These are phyloP conservation scores for Xylaria venustula DNA, from an alignment of 495 filamentous ascomycete genomes.

Conservation along the genomic window DNA sequence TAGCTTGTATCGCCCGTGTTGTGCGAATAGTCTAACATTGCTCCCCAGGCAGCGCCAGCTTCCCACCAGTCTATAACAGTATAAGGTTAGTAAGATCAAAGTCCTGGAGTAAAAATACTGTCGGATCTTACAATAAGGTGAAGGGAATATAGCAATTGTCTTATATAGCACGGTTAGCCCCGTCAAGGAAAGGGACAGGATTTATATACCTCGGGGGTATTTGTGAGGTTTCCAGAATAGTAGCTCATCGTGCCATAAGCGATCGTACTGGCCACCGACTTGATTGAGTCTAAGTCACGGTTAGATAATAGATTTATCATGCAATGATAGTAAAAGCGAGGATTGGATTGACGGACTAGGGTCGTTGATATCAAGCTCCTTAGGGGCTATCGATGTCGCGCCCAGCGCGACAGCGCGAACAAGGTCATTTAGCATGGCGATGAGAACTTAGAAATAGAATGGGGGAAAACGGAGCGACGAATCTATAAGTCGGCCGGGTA, in stretches of 20 bases:
- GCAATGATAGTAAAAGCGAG: neutral
- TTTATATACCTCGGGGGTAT: conserved; percentile 46
- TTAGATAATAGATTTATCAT: neutral
- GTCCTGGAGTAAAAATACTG: neutral
- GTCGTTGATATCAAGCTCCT: conserved; percentile 43
- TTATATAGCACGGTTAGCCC: conserved; percentile 17
- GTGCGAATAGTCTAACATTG: conserved; percentile 80
- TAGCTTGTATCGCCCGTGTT: conserved; percentile 75
- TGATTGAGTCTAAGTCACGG: conserved; percentile 43
- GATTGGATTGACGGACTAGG: conserved; percentile 28
- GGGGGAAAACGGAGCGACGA: no score
- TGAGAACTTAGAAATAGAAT: neutral
- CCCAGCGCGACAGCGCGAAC: conserved; percentile 26
- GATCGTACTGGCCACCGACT: conserved; percentile 45
- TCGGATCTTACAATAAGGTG: conserved; percentile 60
- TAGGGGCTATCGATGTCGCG: conserved; percentile 33
- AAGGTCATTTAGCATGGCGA: conserved; percentile 32
- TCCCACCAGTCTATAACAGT: conserved; percentile 74
- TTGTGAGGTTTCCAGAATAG: conserved; percentile 65
- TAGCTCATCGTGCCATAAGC: conserved; percentile 45
- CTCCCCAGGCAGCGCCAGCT: conserved; percentile 68
- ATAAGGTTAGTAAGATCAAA: conserved; percentile 13
- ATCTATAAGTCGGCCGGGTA: neutral
- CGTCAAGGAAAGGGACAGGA: conserved; percentile 21
- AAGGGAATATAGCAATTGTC: conserved; percentile 59